phyloP scores from a whole-genome alignment of 106 monocot genomes.

The Narthecium ossifragum region DNA sequence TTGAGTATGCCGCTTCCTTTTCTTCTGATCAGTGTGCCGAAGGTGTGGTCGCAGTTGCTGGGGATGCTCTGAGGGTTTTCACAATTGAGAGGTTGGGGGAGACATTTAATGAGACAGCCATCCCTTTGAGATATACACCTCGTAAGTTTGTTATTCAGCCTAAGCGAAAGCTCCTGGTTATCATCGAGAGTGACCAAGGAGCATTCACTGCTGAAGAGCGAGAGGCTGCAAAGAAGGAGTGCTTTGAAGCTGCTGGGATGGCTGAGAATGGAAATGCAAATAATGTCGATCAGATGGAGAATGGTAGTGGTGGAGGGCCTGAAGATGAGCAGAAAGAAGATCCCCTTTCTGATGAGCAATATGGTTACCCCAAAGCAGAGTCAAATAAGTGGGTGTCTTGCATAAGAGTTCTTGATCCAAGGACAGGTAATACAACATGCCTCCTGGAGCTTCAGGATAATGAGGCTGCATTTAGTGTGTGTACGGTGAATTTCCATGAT shows the following conservation, averaged over 20 bases:
- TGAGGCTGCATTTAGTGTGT: slow-evolving; percentile 91
- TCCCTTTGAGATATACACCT: slow-evolving; percentile 87
- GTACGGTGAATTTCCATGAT: slow-evolving; percentile 97
- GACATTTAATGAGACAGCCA: slow-evolving; percentile 86
- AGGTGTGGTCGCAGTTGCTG: slow-evolving; percentile 96
- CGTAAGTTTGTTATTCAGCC: slow-evolving; percentile 84
- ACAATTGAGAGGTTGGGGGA: slow-evolving; percentile 92
- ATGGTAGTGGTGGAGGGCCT: slow-evolving; percentile 36
- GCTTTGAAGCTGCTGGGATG: slow-evolving; percentile 56
- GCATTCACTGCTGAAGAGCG: slow-evolving; percentile 95
- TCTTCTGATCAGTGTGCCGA: slow-evolving; percentile 99
- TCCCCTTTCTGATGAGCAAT: slow-evolving; percentile 88
- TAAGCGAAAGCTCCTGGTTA: slow-evolving; percentile 60
- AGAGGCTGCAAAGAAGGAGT: slow-evolving; percentile 81
- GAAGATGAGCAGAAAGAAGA: slow-evolving; percentile 68
- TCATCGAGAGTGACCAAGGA: slow-evolving; percentile 94
- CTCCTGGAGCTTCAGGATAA: slow-evolving; percentile 89
- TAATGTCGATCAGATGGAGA: slow-evolving; percentile 53
- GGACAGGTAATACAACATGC: slow-evolving; percentile 60
- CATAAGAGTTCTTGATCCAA: slow-evolving; percentile 91
- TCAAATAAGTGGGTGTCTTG: slow-evolving; percentile 95
- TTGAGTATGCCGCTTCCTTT: slow-evolving; percentile 93
- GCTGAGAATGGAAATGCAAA: slow-evolving; percentile 76
- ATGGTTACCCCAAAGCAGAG: slow-evolving; percentile 91
- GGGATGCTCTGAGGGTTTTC: slow-evolving; percentile 83